A percentile compares a stretch with the other conserved stretches of the same genome.
Evolutionary conservation across 768 basidiomycete genomes (phyloP).

Genomic region (Lactarius tabidus): DNA sequence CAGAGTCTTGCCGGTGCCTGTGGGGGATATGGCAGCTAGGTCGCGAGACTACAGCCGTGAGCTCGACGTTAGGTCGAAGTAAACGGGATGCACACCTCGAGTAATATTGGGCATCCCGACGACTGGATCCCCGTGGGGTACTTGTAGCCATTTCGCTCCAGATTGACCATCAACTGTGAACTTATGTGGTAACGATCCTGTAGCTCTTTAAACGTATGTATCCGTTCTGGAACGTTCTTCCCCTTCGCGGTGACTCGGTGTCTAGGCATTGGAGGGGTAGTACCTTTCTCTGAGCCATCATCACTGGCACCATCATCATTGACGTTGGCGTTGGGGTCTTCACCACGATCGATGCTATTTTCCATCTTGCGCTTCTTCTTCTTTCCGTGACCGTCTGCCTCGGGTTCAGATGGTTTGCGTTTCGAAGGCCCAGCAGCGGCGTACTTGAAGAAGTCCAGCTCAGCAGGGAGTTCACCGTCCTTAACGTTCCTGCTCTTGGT

Average conservation of each 20-base stretch:
- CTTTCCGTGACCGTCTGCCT: slow-evolving; percentile 13
- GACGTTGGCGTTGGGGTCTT: slow-evolving; percentile 30
- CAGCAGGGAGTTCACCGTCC: slow-evolving; percentile 60
- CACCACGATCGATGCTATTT: slow-evolving; percentile 25
- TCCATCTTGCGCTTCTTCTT: slow-evolving; percentile 17
- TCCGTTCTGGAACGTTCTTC: slow-evolving; percentile 55
- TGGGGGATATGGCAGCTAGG: slow-evolving; percentile 91
- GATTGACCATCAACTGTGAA: slow-evolving; percentile 59
- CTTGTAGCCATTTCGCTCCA: slow-evolving; percentile 54
- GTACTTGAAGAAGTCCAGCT: slow-evolving; percentile 92
- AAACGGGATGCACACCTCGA: slow-evolving; percentile 51
- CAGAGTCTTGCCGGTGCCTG: slow-evolving; percentile 95
- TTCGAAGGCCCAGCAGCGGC: slow-evolving; percentile 54
- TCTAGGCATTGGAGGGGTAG: slow-evolving; percentile 33
- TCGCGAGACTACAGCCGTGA: slow-evolving; percentile 58
- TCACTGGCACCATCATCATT: slow-evolving; percentile 28
- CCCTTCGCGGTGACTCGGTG: slow-evolving; percentile 80
- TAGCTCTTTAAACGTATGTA: slow-evolving; percentile 57
- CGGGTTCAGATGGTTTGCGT: slow-evolving; percentile 39
- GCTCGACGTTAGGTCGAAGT: not conserved
- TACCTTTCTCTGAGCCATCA: slow-evolving; percentile 26
- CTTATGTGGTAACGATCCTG: slow-evolving; percentile 54
- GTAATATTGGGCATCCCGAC: slow-evolving; percentile 71
- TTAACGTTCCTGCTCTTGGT: slow-evolving; percentile 29
- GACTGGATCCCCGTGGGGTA: slow-evolving; percentile 80